A percentile compares a stretch with the other conserved stretches of the same genome.
phyloP scores from a whole-genome alignment of 2,329 filamentous ascomycete genomes.

The Phyllosticta citriasiana region DNA sequence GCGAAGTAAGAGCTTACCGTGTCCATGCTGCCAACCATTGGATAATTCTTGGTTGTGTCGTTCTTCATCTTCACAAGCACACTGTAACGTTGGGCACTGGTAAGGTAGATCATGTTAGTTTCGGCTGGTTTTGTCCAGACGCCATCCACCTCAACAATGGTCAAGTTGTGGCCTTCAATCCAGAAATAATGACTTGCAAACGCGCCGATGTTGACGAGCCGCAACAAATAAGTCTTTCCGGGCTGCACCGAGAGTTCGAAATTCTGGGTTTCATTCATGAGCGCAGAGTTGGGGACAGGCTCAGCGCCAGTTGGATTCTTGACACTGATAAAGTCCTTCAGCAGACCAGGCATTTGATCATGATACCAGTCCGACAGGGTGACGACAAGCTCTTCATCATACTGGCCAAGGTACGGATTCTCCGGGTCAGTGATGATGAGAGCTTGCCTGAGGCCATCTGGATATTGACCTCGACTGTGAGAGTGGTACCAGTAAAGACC shows the following conservation, averaged over 20 bases:
- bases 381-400: constrained; percentile 54
- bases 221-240: constrained; percentile 60
- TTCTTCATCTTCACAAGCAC: constrained; percentile 48
- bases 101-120: constrained; percentile 44
- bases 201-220: constrained; percentile 59
- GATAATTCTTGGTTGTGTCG: constrained; percentile 46
- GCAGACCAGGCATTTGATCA: constrained; percentile 40
- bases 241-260: constrained; percentile 50
- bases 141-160: constrained; percentile 9
- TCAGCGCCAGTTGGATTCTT: constrained; percentile 41
- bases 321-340: constrained; percentile 35
- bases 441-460: constrained; percentile 57
- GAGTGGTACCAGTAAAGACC: constrained; percentile 77
- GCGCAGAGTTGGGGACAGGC: constrained; percentile 55
- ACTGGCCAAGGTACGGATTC: constrained; percentile 17
- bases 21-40: constrained; percentile 45
- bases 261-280: constrained; percentile 61
- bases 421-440: constrained; percentile 54
- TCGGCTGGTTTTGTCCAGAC: constrained; percentile 17
- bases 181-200: constrained; percentile 43
- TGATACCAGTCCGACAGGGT: constrained; percentile 64
- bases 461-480: constrained; percentile 57
- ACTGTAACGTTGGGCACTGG: constrained; percentile 61
- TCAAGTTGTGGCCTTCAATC: constrained; percentile 19
- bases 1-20: constrained; percentile 10